Base-by-base conservation (phyloP, 768 basidiomycete species). In the Suillus luteus region DNA sequence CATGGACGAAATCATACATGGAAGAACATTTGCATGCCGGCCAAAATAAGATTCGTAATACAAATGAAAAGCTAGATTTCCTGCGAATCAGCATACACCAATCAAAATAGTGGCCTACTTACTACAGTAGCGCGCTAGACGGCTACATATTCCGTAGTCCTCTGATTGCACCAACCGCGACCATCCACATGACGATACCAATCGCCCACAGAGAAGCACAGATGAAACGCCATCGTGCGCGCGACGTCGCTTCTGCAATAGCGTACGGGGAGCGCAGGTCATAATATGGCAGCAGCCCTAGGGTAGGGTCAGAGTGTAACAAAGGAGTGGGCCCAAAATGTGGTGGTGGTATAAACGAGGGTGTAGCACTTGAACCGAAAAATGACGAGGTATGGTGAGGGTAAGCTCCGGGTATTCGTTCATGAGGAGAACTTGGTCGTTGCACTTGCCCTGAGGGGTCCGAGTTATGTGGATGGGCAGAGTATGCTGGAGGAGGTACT, bases 201-300 rank as follows among this genome's bases (percentile, higher is more conserved):
- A 78, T 55, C 5, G 76, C 80, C 77, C 80, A 81, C 17, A 77
- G 40, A 19, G 77, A 63, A 6, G 81, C 82, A 61, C 69, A 70
- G n/a, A 79, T 63, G 63, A 84, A 84, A 41, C 83, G 76, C 78
- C 78, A 67, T 54, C 74, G 74, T 40, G 83, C 82, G 33, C 84
- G 73, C 52, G 65, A 62, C 10, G 65, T 68, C 35, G 82, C 82
- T 60, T 72, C 73, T 55, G 72, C 71, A 2, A 79, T 58, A 49
- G 81, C 75, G 63, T 81, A 71, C 24, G 73, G 69, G 31, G 80
- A 80, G 43, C 70, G 75, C 10, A 77, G 81, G 67, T 83, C 83
- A 68, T 83, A 79, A 77, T 70, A 83, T 43, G 76, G 76, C 54
- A 77, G 52, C 14, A 77, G 52, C 31, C 72, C 73, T 52, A 80